phyloP scores from a whole-genome alignment of 1,284 basidiomycete species.

The Boletus mariae region DNA sequence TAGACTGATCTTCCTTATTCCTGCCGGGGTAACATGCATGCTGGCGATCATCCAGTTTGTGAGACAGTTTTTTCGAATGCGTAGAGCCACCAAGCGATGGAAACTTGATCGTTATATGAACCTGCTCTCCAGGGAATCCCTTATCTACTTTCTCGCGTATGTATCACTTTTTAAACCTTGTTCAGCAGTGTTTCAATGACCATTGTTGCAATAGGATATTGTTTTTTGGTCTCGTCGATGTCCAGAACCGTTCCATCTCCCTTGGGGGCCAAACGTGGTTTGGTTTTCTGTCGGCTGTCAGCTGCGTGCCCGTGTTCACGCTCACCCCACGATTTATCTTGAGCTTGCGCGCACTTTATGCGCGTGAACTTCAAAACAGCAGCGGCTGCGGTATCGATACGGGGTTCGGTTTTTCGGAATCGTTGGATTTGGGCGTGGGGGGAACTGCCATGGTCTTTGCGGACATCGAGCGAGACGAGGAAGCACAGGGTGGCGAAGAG shows the following conservation, averaged over 20 bases:
- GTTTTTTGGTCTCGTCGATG: background rate
- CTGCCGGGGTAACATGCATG: background rate
- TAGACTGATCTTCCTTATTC: background rate
- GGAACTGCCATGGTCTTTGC: background rate
- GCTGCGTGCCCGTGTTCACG: constrained; percentile 2
- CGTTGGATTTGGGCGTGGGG: too few relatives aligned
- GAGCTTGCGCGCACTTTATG: constrained; percentile 1
- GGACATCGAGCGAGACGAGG: background rate
- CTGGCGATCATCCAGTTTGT: background rate
- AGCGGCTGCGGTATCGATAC: background rate
- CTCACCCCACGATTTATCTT: constrained; percentile 3
- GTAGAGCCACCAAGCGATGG: background rate
- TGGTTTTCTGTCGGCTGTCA: background rate
- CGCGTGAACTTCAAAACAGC: background rate
- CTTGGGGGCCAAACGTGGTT: background rate
- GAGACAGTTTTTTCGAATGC: background rate
- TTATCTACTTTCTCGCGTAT: background rate
- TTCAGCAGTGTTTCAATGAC: background rate
- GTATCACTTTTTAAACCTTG: background rate
- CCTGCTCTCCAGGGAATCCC: background rate
- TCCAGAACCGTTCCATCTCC: background rate
- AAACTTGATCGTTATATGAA: background rate
- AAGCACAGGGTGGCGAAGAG: background rate
- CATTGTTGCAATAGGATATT: background rate
- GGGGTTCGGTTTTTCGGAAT: background rate